Evolutionary conservation across 257 asterid species (phyloP), one percentile per base, ranked within the genome.

Genomic region (Cordia subcordata): DNA sequence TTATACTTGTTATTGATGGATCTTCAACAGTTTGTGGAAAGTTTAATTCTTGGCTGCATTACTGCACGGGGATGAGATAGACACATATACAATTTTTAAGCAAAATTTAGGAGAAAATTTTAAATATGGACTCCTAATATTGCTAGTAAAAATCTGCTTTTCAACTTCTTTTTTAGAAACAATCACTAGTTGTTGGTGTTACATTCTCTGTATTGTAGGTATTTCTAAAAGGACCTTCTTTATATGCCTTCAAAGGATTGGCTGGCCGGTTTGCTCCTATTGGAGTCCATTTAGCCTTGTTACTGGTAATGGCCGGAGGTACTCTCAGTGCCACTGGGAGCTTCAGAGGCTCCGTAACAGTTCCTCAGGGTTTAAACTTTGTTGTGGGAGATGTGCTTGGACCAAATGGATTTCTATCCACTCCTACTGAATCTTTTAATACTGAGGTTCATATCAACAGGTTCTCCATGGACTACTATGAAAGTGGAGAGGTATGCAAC

Each of bases 261-360:
- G 97, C 87, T 4, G 92, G 95, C 62, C 76, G 94, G 52, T 73
- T 88, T 68, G 91, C 95, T 60, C 93, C 96, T 10, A 81, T 92
- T 13, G 96, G 99, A 72, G 96, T 92, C 65, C 96, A 88, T 61
- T 64, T 86, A 68, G 94, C 96, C 1, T 55, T 92, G 72, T 72
- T 88, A 53, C 75, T 92, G 22, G 67, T 84, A 64, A 92, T 92
- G 99, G 78, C 72, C 2, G 99, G 96, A 53, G 99, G 95, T 75
- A 92, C 94, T 72, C 77, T 92, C 33, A 86, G 87, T 74, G 96
- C 96, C 23, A 60, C 77, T 46, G 91, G 96, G 46, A 88, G 95
- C 77, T 88, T 81, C 55, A 65, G 83, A 72, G 99, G 95, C 38
- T 72, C 86, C 0, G 89, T 86, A n/a, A 84, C 84, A 20, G 96